Evolutionary conservation across 2,329 filamentous ascomycete genomes (phyloP).

Genomic region (Coniochaeta sp.): DNA sequence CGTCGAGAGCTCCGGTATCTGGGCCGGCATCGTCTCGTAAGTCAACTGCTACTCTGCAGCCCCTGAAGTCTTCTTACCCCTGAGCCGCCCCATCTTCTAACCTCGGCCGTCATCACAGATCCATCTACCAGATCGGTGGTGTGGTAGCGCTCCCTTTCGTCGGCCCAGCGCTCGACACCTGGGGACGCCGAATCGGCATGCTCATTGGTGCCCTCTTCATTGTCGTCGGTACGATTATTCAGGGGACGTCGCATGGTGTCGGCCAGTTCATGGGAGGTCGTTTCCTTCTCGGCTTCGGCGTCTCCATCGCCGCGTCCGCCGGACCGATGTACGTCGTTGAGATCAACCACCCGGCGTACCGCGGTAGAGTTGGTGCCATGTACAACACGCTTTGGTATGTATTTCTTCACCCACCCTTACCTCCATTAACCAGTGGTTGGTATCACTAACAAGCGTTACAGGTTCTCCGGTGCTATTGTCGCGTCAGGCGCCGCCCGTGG

Average conservation of each 20-base stretch:
- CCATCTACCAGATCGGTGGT: constrained; percentile 45
- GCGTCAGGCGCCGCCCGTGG: constrained; percentile 42
- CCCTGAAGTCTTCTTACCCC: neutral
- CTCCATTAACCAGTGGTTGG: neutral
- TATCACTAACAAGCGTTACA: neutral
- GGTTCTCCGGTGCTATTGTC: constrained; percentile 40
- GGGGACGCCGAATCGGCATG: constrained; percentile 40
- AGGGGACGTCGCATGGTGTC: constrained; percentile 28
- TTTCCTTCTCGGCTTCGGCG: constrained; percentile 54
- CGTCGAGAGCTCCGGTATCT: constrained; percentile 34
- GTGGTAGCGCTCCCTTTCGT: constrained; percentile 38
- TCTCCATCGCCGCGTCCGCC: constrained; percentile 36
- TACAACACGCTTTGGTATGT: constrained; percentile 33
- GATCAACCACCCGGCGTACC: constrained; percentile 33
- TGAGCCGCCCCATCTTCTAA: neutral
- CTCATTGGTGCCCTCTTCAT: constrained; percentile 34
- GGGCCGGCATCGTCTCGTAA: constrained; percentile 38
- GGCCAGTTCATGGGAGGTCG: constrained; percentile 46
- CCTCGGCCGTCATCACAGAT: constrained; percentile 6
- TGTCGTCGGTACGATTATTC: constrained; percentile 37
- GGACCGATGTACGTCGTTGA: constrained; percentile 41
- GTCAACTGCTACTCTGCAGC: neutral
- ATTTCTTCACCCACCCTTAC: no score
- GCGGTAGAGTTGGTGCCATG: constrained; percentile 32
- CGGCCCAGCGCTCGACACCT: constrained; percentile 37